Evolutionary conservation across 768 basidiomycete genomes (phyloP), one percentile per base, ranked within the genome.

Genomic region (Auriculariales sp.): DNA sequence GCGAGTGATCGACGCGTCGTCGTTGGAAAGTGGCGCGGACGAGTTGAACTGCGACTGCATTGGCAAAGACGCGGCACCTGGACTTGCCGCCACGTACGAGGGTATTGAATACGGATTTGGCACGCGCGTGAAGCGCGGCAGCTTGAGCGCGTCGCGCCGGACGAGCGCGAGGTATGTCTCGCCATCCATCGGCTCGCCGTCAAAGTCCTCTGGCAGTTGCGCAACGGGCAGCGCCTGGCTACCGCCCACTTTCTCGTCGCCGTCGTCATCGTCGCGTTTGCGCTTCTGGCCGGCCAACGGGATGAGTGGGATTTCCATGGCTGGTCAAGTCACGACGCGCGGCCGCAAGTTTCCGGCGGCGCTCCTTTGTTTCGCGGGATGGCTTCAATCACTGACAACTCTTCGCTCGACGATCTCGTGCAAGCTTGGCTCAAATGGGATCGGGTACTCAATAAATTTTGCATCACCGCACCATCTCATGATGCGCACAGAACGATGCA

Each of bases 141-240:
- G 31, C 31, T 32, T 15, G 31, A 32, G 31, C 31, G 15, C 31
- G n/a, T n/a, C 68, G 47, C 59, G 86, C 87, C 87, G 74, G 35
- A 89, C 87, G 47, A 77, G 77, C 63, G 89, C 88, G 35, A 90
- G 69, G 61, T 90, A 89, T 57, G 89, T 73, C 71, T 83, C 55
- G 2, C 87, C 87, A 63, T 89, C 81, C 57, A 64, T 61, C 0
- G 87, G 85, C 46, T 71, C 72, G 24, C 68, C 75, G 54, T 76
- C 65, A 59, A 82, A 90, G 58, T 81, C 70, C 17, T 66, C 59
- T n/a, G 85, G 83, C 46, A 90, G 71, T 57, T 79, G 72, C 17
- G 87, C 86, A n/a, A 32, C 31, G 31, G 31, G 15, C 31, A 32
- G 15, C 15, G 15, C 31, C 9, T 32, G 15, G 31, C 15, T 32